Evolutionary conservation across 768 basidiomycete genomes (phyloP).

Genomic region (Mycena sanguinolenta): DNA sequence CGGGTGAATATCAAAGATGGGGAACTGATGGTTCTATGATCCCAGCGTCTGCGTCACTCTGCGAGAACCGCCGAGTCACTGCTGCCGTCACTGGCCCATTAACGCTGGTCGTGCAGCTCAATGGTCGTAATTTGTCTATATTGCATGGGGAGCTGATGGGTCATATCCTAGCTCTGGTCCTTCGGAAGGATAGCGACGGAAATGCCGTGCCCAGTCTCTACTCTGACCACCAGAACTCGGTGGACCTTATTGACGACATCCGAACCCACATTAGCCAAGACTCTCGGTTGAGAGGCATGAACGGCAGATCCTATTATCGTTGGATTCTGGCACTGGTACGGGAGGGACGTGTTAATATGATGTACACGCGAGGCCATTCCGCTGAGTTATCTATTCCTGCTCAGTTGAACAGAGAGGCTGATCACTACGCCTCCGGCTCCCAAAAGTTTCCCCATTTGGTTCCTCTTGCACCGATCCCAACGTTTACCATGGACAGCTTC

Average conservation of each 20-base stretch:
- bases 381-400: constrained; percentile 11
- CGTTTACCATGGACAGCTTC: constrained; percentile 14
- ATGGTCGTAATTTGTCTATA: background rate
- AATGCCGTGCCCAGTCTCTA: background rate
- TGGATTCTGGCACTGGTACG: background rate
- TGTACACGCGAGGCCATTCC: constrained; percentile 4
- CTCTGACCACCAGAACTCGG: background rate
- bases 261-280: background rate
- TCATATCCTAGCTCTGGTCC: background rate
- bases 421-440: constrained; percentile 9
- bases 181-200: background rate
- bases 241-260: background rate
- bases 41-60: background rate
- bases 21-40: constrained; percentile 19
- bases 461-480: background rate
- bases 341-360: background rate
- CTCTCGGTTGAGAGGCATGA: constrained; percentile 10
- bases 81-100: background rate
- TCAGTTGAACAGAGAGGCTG: constrained; percentile 13
- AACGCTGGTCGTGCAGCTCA: background rate
- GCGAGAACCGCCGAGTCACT: background rate
- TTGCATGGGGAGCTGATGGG: background rate
- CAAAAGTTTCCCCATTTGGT: background rate
- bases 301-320: constrained; percentile 12
- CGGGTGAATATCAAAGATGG: background rate